Base-by-base conservation (phyloP, 1,139 yeast species). In the Suhomyces kunorum region DNA sequence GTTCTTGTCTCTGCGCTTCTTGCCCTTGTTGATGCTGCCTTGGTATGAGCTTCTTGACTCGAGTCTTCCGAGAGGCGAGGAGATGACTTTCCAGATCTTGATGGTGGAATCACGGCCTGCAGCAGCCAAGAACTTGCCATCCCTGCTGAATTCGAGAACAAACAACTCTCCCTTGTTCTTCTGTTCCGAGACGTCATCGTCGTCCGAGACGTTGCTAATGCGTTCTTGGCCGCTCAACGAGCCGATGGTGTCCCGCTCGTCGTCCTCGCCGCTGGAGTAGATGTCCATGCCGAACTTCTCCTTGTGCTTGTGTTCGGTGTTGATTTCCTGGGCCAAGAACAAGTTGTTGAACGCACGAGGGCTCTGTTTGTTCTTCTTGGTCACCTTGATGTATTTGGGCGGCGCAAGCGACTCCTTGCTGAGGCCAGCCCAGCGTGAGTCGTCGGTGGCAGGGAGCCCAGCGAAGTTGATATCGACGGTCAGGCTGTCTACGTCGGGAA, bases 121-220 rank as follows among this genome's bases (percentile, higher is more conserved):
- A 0, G 87, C 80, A 0, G 96, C 96, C 50, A 89, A 59, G 55
- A 74, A 87, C 57, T 79, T 81, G 7, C 97, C 97, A 63, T 89
- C 95, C 17, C 64, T 64, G 46, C 87, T 81, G 61, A 89, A 88
- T 49, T 80, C 77, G 68, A 87, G 71, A 13, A 81, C 77, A 78
- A 89, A 87, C 7, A 85, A 71, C 13, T 90, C 87, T 26, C 67
- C 67, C 11, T 58, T 35, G 19, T 40, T 43, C 20, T 34, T 38
- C 20, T 42, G 46, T 20, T 46, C 46, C 27, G 45, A 15, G 36
- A 28, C 30, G 15, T 42, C 41, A 27, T 30, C 26, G 22, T 46
- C 45, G 34, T 29, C 38, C 6, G 32, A 28, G 6, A 13, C 13
- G 12, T 17, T 14, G 15, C 25, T 31, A n/a, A 16, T 8, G n/a